These are phyloP conservation scores for Paratrypanosoma confusum DNA, from an alignment of 208 protist genomes.

Conservation along the genomic window DNA sequence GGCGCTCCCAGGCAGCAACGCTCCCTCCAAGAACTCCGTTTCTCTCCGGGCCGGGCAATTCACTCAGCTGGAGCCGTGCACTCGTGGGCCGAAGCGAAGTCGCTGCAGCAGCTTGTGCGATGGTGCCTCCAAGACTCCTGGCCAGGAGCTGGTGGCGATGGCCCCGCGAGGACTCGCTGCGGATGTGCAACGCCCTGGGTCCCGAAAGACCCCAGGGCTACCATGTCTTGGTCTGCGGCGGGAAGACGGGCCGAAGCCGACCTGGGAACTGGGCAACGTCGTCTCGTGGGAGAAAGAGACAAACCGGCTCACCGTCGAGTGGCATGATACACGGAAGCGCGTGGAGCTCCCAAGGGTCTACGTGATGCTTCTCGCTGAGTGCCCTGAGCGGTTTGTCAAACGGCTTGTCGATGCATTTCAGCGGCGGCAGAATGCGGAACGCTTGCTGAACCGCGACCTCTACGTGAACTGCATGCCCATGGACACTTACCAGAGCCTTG, in stretches of 20 bases:
- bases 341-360: conserved; percentile 62
- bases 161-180: no score
- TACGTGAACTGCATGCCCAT: conserved; percentile 92
- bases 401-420: conserved; percentile 79
- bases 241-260: conserved; percentile 7
- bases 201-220: conserved; percentile 23
- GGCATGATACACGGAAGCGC: conserved; percentile 4
- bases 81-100: no score
- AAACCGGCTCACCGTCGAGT: conserved; percentile 22
- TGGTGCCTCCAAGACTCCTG: no score
- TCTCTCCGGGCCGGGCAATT: no score
- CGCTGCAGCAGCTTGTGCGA: no score
- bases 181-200: no score
- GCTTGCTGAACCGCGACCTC: conserved; percentile 72
- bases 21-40: no score
- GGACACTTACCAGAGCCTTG: conserved; percentile 79
- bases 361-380: conserved; percentile 89
- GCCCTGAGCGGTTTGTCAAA: conserved; percentile 81
- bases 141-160: no score
- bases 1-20: no score
- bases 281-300: conserved; percentile 17
- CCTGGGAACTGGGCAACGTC: conserved; percentile 19
- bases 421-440: conserved; percentile 57
- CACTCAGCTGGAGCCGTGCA: no score
- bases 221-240: conserved; percentile 32